Base-by-base conservation (phyloP, 2,329 filamentous ascomycete genomes). In the Cercospora beticola region DNA sequence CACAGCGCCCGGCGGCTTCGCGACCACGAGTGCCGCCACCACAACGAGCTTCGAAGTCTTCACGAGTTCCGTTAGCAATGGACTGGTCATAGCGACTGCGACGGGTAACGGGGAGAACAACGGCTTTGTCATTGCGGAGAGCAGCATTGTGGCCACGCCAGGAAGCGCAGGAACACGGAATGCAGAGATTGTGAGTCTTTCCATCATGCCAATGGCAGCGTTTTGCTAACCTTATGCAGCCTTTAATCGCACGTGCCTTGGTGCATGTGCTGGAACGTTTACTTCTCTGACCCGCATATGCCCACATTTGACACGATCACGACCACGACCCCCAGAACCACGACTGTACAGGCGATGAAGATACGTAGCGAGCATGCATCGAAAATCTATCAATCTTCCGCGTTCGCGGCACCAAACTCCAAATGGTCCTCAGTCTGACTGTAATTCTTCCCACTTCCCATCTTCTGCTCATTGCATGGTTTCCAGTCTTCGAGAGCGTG, bases 111-210 rank as follows among this genome's bases (percentile, higher is more conserved):
- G 33, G 65, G 57, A 9, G 4, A 70, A 64, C n/a, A 69, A 66
- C 58, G 71, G 72, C n/a, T 79, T 79, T 59, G 74, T 79, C 8
- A 61, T 78, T 28, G 74, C 72, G 59, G 76, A 74, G 26, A 72
- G 68, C 33, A 76, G 72, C 61, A 78, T 76, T 23, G 78, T 79
- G n/a, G 77, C 77, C 28, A 78, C 76, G 18, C 74, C 76, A 49
- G 77, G 72, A 33, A 56, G 56, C 43, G 72, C 68, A 49, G 77
- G 71, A 1, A 61, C 69, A 30, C 74, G 74, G 61, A 70, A 68
- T 28, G 72, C 70, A 23, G 69, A 78, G 49, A 70, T 77, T n/a
- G 78, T 79, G 62, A 77, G 78, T 77, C 18, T 33, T 6, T 54
- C 23, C 23, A 43, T 49, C 28, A 18, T 36, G 8, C n/a, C 46